Conservation (phyloP, 2,329 filamentous ascomycete species). For the Lojkania enalia region DNA sequence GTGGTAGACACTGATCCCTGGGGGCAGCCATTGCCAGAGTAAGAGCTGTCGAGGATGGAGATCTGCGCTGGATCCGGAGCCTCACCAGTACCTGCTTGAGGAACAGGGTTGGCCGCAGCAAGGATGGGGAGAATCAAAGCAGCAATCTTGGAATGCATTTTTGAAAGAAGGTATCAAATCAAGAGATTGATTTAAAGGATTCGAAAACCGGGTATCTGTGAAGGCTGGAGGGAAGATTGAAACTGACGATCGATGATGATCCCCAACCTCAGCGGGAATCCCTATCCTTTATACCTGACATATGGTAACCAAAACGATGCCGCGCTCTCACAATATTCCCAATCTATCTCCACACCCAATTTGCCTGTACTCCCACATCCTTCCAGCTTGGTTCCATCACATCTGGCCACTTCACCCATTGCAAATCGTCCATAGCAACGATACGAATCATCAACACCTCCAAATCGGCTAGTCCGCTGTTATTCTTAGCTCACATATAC, state of each 20-base stretch:
- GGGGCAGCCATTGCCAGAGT: conserved; percentile 41
- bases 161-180: conserved; percentile 11
- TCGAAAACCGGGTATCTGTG: conserved; percentile 9
- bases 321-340: conserved; percentile 3
- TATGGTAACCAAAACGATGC: not conserved
- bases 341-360: conserved; percentile 12
- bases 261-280: conserved; percentile 14
- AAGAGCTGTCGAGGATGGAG: conserved; percentile 34
- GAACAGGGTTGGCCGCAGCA: conserved; percentile 31
- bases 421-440: conserved; percentile 12
- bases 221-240: conserved; percentile 19
- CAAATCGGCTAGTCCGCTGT: conserved; percentile 20
- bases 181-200: conserved; percentile 4
- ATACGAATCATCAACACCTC: conserved; percentile 8
- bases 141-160: conserved; percentile 37
- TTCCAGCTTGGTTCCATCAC: conserved; percentile 9
- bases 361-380: conserved; percentile 12
- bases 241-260: conserved; percentile 33
- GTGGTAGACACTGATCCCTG: conserved; percentile 39
- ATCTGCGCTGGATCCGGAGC: conserved; percentile 29
- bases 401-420: conserved; percentile 20
- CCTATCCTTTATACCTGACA: conserved; percentile 30
- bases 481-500: conserved; percentile 31
- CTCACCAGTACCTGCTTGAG: conserved; percentile 16
- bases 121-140: conserved; percentile 33